Conservation (phyloP, 805 yeast species). For the Saturnispora halmiae region DNA sequence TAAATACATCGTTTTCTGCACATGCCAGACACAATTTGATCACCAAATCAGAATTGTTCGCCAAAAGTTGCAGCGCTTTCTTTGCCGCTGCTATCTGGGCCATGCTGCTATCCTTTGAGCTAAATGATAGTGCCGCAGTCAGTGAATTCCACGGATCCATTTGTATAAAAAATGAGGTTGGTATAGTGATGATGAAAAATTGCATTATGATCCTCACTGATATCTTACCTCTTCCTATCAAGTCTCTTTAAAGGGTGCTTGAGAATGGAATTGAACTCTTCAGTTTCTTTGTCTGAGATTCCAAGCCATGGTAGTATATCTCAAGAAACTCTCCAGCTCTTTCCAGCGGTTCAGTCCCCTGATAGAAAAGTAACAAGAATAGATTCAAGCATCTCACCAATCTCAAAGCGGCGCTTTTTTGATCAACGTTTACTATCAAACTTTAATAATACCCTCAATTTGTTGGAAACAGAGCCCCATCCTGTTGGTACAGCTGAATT, state of each 20-base stretch:
- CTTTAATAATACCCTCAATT: background rate
- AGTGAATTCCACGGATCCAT: conserved; percentile 30
- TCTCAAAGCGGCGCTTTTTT: background rate
- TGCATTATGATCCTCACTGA: background rate
- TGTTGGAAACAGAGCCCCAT: background rate
- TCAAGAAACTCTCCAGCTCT: background rate
- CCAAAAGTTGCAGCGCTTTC: conserved; percentile 26
- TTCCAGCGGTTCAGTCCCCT: background rate
- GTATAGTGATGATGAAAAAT: background rate
- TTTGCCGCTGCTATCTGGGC: conserved; percentile 31
- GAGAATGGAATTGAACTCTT: background rate
- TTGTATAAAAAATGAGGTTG: background rate
- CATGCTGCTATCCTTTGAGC: conserved; percentile 23
- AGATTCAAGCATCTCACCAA: background rate
- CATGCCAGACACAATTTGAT: conserved; percentile 29
- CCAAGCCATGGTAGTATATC: background rate
- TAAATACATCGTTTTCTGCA: conserved; percentile 29
- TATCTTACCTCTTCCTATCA: background rate
- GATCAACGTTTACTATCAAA: conserved; percentile 3
- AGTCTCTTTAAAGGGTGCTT: background rate
- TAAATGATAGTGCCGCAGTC: conserved; percentile 10
- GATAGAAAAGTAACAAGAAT: background rate
- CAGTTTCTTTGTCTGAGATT: background rate
- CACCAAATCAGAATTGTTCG: conserved; percentile 22
- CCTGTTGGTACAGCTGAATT: background rate